phyloP scores from a whole-genome alignment of 768 basidiomycete genomes.

The Mycena galericulata region DNA sequence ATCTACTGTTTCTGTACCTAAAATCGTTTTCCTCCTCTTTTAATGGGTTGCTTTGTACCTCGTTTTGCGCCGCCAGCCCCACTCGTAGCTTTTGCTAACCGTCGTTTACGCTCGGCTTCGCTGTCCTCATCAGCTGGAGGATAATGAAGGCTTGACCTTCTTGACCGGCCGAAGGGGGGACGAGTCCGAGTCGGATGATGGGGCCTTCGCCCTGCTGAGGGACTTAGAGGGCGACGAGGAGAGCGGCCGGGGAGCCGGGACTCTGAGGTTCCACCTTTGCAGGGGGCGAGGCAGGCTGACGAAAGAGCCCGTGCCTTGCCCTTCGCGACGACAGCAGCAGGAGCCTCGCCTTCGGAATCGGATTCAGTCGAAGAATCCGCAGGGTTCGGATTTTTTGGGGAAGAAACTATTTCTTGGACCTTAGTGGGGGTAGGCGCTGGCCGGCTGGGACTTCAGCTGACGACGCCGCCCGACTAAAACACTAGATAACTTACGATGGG shows the following conservation, averaged over 20 bases:
- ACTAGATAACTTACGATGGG: conserved; percentile 20
- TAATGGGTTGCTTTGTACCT: conserved; percentile 79
- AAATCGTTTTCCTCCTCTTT: conserved; percentile 81
- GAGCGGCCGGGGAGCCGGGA: conserved; percentile 21
- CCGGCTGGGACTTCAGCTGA: conserved; percentile 22
- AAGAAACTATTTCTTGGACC: background rate
- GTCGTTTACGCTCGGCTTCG: conserved; percentile 60
- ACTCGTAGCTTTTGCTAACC: conserved; percentile 36
- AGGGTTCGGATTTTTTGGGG: conserved; percentile 28
- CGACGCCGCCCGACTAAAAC: background rate
- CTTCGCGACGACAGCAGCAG: conserved; percentile 39
- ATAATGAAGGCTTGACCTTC: conserved; percentile 56
- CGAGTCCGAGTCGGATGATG: conserved; percentile 61
- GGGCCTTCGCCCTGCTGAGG: conserved; percentile 40
- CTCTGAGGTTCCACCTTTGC: conserved; percentile 24
- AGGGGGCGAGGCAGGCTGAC: conserved; percentile 36
- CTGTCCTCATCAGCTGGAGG: conserved; percentile 70
- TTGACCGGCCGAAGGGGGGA: conserved; percentile 63
- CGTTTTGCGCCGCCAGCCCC: conserved; percentile 53
- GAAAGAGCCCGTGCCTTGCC: conserved; percentile 27
- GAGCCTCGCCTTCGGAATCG: conserved; percentile 47
- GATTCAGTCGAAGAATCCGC: conserved; percentile 63
- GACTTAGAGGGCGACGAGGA: conserved; percentile 32
- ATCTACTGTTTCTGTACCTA: conserved; percentile 45
- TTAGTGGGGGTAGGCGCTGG: conserved; percentile 17